A percentile compares a stretch with the other conserved stretches of the same genome.
phyloP scores from a whole-genome alignment of 768 basidiomycete species.

The Rhizopogon roseolus region DNA sequence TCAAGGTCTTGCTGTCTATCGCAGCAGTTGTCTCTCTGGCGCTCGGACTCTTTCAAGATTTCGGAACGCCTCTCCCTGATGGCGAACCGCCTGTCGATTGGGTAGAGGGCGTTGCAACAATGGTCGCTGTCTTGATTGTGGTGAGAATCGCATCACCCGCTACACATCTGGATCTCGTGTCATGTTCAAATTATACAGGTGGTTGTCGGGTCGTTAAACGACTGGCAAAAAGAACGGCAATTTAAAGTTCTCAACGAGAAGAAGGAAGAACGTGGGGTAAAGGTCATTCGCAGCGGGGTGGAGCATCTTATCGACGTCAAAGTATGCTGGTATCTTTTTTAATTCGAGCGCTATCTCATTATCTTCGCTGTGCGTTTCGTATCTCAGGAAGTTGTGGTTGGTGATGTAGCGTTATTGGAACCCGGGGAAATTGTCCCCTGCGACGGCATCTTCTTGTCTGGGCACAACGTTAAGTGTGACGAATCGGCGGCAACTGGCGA shows the following conservation, averaged over 20 bases:
- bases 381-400: conserved; percentile 81
- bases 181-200: conserved; percentile 42
- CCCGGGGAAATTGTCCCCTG: conserved; percentile 96
- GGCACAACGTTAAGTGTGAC: conserved; percentile 93
- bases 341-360: not conserved
- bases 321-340: conserved; percentile 47
- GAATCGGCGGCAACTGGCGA: conserved; percentile 97
- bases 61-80: conserved; percentile 60
- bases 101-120: conserved; percentile 91
- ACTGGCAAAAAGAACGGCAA: conserved; percentile 98
- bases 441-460: conserved; percentile 89
- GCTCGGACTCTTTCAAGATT: conserved; percentile 90
- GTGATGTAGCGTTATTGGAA: conserved; percentile 87
- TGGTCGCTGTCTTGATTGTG: conserved; percentile 71
- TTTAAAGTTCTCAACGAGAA: conserved; percentile 90
- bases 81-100: conserved; percentile 83
- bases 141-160: conserved; percentile 38
- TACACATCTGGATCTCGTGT: not conserved
- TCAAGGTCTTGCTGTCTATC: conserved; percentile 81
- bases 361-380: conserved; percentile 1
- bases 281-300: conserved; percentile 68
- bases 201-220: conserved; percentile 90
- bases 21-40: conserved; percentile 92
- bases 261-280: conserved; percentile 90
- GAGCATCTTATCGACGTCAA: conserved; percentile 80